Conservation (phyloP, 768 basidiomycete genomes). For the Pulveroboletus sp. region DNA sequence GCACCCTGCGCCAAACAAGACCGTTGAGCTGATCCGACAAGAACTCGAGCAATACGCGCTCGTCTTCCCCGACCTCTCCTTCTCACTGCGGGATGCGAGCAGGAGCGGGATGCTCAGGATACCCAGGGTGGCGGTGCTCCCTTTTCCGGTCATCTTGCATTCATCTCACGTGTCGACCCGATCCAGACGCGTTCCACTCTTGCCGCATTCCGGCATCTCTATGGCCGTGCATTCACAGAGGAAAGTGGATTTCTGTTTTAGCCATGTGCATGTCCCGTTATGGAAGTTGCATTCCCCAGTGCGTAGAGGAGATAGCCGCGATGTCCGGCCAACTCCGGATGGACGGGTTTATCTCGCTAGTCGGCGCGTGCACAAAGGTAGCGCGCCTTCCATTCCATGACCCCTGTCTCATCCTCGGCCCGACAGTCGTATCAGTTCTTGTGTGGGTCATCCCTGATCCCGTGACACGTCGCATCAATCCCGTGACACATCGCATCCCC, state of each 20-base stretch:
- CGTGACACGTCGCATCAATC: neutral
- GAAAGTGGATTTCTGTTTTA: conserved; percentile 36
- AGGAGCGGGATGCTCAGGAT: conserved; percentile 48
- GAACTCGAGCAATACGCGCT: conserved; percentile 73
- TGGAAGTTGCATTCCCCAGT: conserved; percentile 38
- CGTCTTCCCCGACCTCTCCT: conserved; percentile 64
- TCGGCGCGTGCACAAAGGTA: conserved; percentile 72
- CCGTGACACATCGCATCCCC: too few relatives aligned
- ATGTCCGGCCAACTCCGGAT: conserved; percentile 48
- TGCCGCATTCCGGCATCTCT: conserved; percentile 65
- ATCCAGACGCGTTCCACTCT: conserved; percentile 61
- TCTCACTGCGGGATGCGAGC: conserved; percentile 57
- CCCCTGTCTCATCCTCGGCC: conserved; percentile 21
- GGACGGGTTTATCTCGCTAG: conserved; percentile 81
- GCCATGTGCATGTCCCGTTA: conserved; percentile 5
- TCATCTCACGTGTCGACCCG: conserved; percentile 18
- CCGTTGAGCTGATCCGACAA: conserved; percentile 62
- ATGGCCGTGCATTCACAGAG: conserved; percentile 67
- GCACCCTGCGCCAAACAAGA: conserved; percentile 54
- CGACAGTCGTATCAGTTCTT: conserved; percentile 86
- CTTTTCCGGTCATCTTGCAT: conserved; percentile 10
- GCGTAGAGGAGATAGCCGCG: conserved; percentile 59
- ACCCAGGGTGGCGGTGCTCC: conserved; percentile 50
- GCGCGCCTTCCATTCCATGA: conserved; percentile 13
- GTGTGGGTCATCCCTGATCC: conserved; percentile 47